phyloP scores from a whole-genome alignment of 2,329 filamentous ascomycete genomes.

The Dactylellina leptospora region DNA sequence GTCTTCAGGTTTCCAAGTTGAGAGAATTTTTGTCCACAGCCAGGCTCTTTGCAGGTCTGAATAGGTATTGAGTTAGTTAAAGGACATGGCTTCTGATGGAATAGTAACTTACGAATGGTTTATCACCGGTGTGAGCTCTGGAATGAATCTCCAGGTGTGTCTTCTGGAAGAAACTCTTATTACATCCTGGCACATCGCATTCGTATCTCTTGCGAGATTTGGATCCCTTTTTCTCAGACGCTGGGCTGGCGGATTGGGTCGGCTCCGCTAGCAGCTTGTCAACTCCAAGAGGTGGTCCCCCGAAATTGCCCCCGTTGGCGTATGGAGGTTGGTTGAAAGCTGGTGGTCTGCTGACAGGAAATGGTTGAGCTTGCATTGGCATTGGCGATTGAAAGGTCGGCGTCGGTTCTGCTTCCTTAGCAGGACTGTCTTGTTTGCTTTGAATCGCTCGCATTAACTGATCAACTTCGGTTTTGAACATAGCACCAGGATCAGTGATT shows the following conservation, averaged over 20 bases:
- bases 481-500: constrained; percentile 64
- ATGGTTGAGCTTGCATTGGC: neutral
- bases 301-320: constrained; percentile 44
- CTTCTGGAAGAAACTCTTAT: constrained; percentile 86
- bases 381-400: constrained; percentile 19
- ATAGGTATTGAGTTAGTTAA: constrained; percentile 15
- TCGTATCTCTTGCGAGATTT: constrained; percentile 71
- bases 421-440: constrained; percentile 64
- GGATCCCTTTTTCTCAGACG: constrained; percentile 40
- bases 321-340: constrained; percentile 38
- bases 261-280: constrained; percentile 57
- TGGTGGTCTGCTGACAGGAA: constrained; percentile 40
- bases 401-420: constrained; percentile 26
- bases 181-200: constrained; percentile 77
- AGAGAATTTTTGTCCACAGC: constrained; percentile 82
- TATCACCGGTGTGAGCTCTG: constrained; percentile 85
- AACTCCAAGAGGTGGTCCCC: constrained; percentile 46
- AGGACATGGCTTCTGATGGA: neutral
- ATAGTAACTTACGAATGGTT: constrained; percentile 78
- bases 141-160: constrained; percentile 92
- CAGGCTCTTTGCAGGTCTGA: constrained; percentile 73
- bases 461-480: constrained; percentile 84
- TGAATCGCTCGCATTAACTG: constrained; percentile 90
- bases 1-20: constrained; percentile 93
- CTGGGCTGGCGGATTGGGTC: constrained; percentile 43